Evolutionary conservation across 2,329 filamentous ascomycete genomes (phyloP).

Genomic region (Xylariaceae sp.): DNA sequence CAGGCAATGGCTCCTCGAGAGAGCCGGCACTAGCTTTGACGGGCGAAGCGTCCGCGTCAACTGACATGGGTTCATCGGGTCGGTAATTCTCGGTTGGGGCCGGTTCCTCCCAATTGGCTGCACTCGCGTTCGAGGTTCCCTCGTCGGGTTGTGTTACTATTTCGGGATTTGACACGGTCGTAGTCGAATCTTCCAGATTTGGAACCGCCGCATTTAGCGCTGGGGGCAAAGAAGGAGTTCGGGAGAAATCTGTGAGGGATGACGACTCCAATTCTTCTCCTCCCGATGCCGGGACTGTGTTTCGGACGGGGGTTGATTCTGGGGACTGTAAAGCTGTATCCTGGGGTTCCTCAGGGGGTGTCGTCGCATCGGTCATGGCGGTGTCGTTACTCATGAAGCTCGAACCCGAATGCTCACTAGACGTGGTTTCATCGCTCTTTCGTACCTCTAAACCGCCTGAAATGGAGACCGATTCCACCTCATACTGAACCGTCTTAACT

Average conservation of each 20-base stretch:
- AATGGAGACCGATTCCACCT: constrained; percentile 28
- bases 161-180: neutral
- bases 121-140: neutral
- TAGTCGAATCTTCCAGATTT: neutral
- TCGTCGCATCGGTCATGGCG: constrained; percentile 43
- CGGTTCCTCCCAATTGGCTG: neutral
- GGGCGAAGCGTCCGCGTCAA: constrained; percentile 11
- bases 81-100: constrained; percentile 7
- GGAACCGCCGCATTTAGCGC: neutral
- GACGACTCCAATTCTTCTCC: constrained; percentile 31
- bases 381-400: constrained; percentile 31
- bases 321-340: constrained; percentile 36
- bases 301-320: constrained; percentile 31
- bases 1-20: constrained; percentile 6
- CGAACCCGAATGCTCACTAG: constrained; percentile 29
- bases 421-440: constrained; percentile 36
- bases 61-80: constrained; percentile 4
- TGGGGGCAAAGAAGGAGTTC: constrained; percentile 14
- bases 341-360: constrained; percentile 45
- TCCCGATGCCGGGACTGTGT: constrained; percentile 28
- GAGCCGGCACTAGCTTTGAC: constrained; percentile 3
- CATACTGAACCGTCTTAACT: constrained; percentile 36
- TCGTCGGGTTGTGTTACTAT: neutral
- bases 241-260: constrained; percentile 24
- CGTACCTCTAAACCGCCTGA: constrained; percentile 34